These are phyloP conservation scores for Santalum album DNA, from an alignment of 164 flowering plant genomes.

Conservation along the genomic window DNA sequence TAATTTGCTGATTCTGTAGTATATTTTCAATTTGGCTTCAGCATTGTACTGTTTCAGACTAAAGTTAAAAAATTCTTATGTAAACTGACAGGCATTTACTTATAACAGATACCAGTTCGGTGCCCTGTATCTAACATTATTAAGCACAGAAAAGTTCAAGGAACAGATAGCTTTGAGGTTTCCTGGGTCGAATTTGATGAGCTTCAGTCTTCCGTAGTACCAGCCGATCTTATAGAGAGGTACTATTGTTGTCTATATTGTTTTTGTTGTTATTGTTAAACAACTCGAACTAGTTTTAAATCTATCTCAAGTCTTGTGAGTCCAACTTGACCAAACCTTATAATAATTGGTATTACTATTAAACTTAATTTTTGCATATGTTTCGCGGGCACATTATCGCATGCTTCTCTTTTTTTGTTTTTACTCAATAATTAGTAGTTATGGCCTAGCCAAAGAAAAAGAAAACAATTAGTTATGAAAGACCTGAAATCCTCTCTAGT, in stretches of 20 bases:
- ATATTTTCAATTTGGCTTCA: background rate
- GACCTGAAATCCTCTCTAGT: too few relatives aligned
- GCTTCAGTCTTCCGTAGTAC: conserved; percentile 54
- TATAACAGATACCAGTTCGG: conserved; percentile 56
- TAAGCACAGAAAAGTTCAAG: conserved; percentile 59
- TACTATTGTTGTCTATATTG: conserved; percentile 15
- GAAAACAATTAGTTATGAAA: too few relatives aligned
- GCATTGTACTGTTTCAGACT: background rate
- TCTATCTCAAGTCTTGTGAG: background rate
- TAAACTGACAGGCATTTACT: conserved; percentile 1
- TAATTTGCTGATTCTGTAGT: too few relatives aligned
- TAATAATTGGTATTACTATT: too few relatives aligned
- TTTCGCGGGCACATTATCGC: too few relatives aligned
- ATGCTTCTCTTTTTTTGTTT: too few relatives aligned
- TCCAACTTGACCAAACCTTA: too few relatives aligned
- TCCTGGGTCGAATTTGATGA: conserved; percentile 63
- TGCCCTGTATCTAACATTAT: conserved; percentile 68
- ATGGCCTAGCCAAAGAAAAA: too few relatives aligned
- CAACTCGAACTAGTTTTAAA: background rate
- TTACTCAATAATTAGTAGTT: too few relatives aligned
- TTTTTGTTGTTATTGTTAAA: background rate
- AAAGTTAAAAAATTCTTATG: background rate
- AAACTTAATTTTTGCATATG: too few relatives aligned
- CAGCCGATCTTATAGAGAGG: conserved; percentile 77
- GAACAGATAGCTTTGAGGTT: conserved; percentile 75